Percentiles rank a stretch among this genome's conserved stretches.
phyloP scores from a whole-genome alignment of 2,329 filamentous ascomycete species.

The Colletotrichum tamarilloi region DNA sequence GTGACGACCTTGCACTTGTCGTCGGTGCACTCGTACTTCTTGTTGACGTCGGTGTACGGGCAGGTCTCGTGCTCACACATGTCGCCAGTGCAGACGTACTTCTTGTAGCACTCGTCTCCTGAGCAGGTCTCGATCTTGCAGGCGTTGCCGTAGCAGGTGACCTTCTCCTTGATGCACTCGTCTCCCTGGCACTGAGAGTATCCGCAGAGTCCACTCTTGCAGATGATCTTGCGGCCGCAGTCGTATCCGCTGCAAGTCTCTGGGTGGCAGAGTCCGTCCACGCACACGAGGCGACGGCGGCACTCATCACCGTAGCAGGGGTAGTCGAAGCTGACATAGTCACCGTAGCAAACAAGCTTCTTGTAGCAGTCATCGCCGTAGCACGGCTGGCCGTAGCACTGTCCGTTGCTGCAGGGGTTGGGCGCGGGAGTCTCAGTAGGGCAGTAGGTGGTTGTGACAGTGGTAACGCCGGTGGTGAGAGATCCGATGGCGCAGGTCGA shows the following conservation, averaged over 20 bases:
- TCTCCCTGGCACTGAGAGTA: slow-evolving; percentile 24
- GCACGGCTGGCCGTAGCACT: slow-evolving; percentile 28
- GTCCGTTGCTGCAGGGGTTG: slow-evolving; percentile 7
- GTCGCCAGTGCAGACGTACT: slow-evolving; percentile 38
- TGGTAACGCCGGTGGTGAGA: slow-evolving; percentile 3
- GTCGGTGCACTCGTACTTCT: slow-evolving; percentile 49
- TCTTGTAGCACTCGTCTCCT: slow-evolving; percentile 41
- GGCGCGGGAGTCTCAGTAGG: not conserved
- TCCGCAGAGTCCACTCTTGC: slow-evolving; percentile 17
- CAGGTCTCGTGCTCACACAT: slow-evolving; percentile 40
- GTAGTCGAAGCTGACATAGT: slow-evolving; percentile 41
- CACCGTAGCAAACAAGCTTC: slow-evolving; percentile 30
- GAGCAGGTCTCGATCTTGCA: slow-evolving; percentile 45
- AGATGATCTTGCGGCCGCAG: slow-evolving; percentile 16
- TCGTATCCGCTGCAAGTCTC: slow-evolving; percentile 34
- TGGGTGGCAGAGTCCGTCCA: slow-evolving; percentile 30
- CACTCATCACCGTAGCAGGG: slow-evolving; percentile 48
- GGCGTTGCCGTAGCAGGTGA: slow-evolving; percentile 31
- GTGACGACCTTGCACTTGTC: slow-evolving; percentile 43
- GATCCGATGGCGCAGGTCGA: slow-evolving; percentile 13
- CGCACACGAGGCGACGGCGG: slow-evolving; percentile 43
- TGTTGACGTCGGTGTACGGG: slow-evolving; percentile 38
- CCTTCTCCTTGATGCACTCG: slow-evolving; percentile 24
- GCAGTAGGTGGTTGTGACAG: slow-evolving; percentile 28
- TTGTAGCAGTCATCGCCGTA: slow-evolving; percentile 13